A percentile compares a stretch with the other conserved stretches of the same genome.
Conservation (phyloP, 306 rosid genomes). For the Astragalus membranaceus region DNA sequence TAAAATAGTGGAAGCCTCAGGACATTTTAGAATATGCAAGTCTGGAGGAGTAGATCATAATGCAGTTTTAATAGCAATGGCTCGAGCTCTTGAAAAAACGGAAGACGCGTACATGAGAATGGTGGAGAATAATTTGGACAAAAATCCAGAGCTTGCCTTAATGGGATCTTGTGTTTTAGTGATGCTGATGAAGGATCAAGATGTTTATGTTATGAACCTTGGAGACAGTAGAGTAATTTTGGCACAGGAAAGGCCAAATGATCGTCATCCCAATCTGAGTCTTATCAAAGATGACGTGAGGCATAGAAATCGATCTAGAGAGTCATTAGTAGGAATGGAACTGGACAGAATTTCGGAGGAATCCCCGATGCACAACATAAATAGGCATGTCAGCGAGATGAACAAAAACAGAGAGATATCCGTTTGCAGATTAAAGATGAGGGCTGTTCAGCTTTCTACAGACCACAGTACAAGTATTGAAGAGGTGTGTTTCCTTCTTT, state of each 20-base stretch:
- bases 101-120: constrained; percentile 52
- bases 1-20: constrained; percentile 31
- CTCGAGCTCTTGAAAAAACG: constrained; percentile 47
- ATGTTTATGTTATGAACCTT: constrained; percentile 63
- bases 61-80: constrained; percentile 54
- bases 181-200: constrained; percentile 65
- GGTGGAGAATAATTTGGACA: constrained; percentile 52
- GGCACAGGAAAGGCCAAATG: constrained; percentile 56
- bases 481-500: constrained; percentile 33
- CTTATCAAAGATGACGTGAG: constrained; percentile 40
- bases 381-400: constrained; percentile 34
- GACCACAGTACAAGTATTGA: constrained; percentile 53
- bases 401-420: constrained; percentile 53
- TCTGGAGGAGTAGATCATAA: constrained; percentile 50
- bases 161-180: constrained; percentile 72
- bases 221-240: constrained; percentile 56
- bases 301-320: constrained; percentile 50
- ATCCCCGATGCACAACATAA: constrained; percentile 50
- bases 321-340: constrained; percentile 51
- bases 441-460: constrained; percentile 59
- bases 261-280: constrained; percentile 43
- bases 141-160: constrained; percentile 58
- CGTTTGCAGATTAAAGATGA: constrained; percentile 46
- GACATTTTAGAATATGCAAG: constrained; percentile 49
- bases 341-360: constrained; percentile 60